Evolutionary conservation across 2,329 filamentous ascomycete genomes (phyloP).

Genomic region (Knoxdaviesia capensis): DNA sequence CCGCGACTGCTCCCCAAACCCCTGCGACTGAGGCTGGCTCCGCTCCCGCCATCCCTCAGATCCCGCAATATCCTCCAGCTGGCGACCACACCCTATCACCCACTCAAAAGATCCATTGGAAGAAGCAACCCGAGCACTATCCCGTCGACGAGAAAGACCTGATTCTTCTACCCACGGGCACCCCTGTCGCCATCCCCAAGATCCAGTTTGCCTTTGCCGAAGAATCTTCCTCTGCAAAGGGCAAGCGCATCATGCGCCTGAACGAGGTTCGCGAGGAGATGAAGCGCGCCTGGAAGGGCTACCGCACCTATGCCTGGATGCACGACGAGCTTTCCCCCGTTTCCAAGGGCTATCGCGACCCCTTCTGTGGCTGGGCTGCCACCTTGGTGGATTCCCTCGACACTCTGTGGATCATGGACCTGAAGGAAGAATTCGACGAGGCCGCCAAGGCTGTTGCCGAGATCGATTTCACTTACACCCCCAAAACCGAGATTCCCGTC

Average conservation of each 20-base stretch:
- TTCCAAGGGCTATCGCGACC: constrained; percentile 45
- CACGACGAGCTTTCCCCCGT: constrained; percentile 74
- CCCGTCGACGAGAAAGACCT: constrained; percentile 52
- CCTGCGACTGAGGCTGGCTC: neutral
- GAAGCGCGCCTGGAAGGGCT: constrained; percentile 62
- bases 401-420: constrained; percentile 70
- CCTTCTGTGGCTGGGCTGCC: constrained; percentile 83
- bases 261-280: constrained; percentile 53
- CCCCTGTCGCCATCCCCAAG: constrained; percentile 47
- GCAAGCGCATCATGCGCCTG: constrained; percentile 43
- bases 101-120: constrained; percentile 41
- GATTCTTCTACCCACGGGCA: constrained; percentile 55
- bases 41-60: neutral
- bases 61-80: neutral
- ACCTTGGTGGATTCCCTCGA: constrained; percentile 70
- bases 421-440: constrained; percentile 61
- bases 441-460: constrained; percentile 46
- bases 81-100: neutral
- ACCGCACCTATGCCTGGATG: constrained; percentile 59
- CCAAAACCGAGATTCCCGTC: constrained; percentile 53
- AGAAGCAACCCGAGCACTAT: constrained; percentile 53
- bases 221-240: constrained; percentile 39
- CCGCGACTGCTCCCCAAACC: neutral
- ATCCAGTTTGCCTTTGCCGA: constrained; percentile 56
- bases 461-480: constrained; percentile 68